Percentiles rank a stretch among this genome's conserved stretches.
Conservation (phyloP, 495 filamentous ascomycete genomes). For the Penicillium crystallinum region DNA sequence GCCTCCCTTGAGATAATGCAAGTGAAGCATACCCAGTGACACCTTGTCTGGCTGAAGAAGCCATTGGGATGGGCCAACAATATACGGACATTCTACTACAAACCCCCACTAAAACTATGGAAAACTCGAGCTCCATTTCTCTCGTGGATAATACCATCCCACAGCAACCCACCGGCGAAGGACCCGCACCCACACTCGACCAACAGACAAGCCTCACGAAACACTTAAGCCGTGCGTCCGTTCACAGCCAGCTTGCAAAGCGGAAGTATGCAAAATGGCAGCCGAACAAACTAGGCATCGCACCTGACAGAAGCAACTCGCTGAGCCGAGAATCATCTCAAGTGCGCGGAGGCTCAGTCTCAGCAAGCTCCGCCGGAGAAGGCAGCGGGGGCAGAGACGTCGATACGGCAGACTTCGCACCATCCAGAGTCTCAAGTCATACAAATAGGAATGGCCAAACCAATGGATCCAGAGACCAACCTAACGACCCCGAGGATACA, state of each 20-base stretch:
- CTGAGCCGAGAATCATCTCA: constrained; percentile 21
- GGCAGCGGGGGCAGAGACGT: constrained; percentile 7
- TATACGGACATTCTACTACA: not conserved
- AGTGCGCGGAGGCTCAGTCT: constrained; percentile 17
- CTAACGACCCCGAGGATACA: constrained; percentile 1
- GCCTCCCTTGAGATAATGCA: not conserved
- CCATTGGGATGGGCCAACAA: not conserved
- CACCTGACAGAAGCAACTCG: constrained; percentile 18
- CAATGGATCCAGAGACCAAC: constrained; percentile 10
- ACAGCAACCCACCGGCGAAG: constrained; percentile 19
- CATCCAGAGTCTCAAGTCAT: constrained; percentile 12
- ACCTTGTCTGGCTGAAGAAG: not conserved
- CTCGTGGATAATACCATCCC: constrained; percentile 42
- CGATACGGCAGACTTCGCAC: constrained; percentile 15
- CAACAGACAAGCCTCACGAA: constrained; percentile 22
- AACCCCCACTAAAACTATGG: constrained; percentile 15
- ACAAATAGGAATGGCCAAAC: constrained; percentile 8
- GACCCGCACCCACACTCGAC: constrained; percentile 13
- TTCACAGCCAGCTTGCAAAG: constrained; percentile 46
- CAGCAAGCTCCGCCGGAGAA: constrained; percentile 17
- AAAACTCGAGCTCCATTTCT: constrained; percentile 20
- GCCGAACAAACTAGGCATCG: constrained; percentile 39
- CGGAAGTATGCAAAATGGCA: constrained; percentile 63
- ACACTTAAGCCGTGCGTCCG: constrained; percentile 31
- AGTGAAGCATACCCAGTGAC: not conserved